phyloP scores from a whole-genome alignment of 1,284 basidiomycete species.

The Austroboletus novae-zelandiae region DNA sequence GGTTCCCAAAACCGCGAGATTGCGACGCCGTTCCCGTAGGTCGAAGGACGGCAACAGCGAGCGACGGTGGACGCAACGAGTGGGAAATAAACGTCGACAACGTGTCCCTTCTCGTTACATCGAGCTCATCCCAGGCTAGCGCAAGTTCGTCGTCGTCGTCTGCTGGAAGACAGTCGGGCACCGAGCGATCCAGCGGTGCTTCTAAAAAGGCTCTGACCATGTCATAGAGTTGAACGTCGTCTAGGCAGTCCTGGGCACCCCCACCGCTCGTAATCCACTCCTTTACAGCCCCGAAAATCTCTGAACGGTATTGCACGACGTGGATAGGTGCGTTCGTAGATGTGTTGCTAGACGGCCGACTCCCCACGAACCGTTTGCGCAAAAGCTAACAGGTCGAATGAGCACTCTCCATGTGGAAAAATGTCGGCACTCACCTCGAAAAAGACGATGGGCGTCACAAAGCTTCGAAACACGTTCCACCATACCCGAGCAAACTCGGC shows the following conservation, averaged over 20 bases:
- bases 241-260: conserved; percentile 73
- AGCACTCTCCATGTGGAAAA: neutral
- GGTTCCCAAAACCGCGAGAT: conserved; percentile 45
- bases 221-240: conserved; percentile 60
- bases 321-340: conserved; percentile 36
- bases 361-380: conserved; percentile 65
- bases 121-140: conserved; percentile 46
- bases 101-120: conserved; percentile 43
- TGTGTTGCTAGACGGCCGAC: conserved; percentile 41
- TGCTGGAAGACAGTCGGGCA: conserved; percentile 40
- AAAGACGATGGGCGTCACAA: conserved; percentile 73
- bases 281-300: conserved; percentile 61
- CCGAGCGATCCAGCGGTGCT: conserved; percentile 43
- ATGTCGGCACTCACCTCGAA: conserved; percentile 61
- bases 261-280: conserved; percentile 71
- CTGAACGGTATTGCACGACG: conserved; percentile 45
- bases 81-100: conserved; percentile 51
- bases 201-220: conserved; percentile 59
- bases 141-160: conserved; percentile 41
- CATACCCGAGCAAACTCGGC: conserved; percentile 69
- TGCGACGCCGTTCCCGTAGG: conserved; percentile 28
- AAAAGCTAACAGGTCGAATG: conserved; percentile 49
- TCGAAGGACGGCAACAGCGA: conserved; percentile 28
- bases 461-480: conserved; percentile 79
- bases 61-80: conserved; percentile 55